Percentiles rank a stretch among this genome's conserved stretches.
Evolutionary conservation across 495 filamentous ascomycete species (phyloP).

Genomic region (Aspergillus steynii): DNA sequence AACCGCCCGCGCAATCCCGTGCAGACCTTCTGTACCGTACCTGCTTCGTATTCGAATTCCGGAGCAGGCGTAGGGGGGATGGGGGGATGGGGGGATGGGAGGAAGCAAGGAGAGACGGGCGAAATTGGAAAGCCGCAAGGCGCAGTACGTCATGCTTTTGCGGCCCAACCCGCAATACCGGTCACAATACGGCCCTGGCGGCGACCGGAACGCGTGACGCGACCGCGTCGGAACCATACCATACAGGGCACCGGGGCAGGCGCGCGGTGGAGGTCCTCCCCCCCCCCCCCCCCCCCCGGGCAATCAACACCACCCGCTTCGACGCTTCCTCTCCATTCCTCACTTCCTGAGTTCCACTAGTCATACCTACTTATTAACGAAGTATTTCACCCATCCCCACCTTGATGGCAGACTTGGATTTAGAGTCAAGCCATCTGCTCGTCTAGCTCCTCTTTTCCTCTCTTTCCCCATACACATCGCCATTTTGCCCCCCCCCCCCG

Average conservation of each 20-base stretch:
- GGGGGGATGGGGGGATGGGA: no score
- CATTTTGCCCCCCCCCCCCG: not conserved
- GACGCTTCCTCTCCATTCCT: conserved; percentile 28
- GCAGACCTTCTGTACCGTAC: no score
- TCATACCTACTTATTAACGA: conserved; percentile 22
- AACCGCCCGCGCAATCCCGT: no score
- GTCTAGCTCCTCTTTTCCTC: conserved; percentile 15
- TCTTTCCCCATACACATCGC: conserved; percentile 8
- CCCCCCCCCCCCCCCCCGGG: no score
- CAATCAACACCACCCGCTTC: not conserved
- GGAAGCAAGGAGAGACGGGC: no score
- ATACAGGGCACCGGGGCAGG: conserved; percentile 15
- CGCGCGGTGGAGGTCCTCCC: conserved; percentile 7
- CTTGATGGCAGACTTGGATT: conserved; percentile 22
- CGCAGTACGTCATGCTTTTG: not conserved
- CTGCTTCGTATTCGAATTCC: no score
- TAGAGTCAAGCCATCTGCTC: conserved; percentile 23
- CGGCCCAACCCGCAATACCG: no score
- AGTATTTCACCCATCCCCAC: conserved; percentile 22
- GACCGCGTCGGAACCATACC: conserved; percentile 33
- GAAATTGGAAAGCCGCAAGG: no score
- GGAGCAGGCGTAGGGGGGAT: no score
- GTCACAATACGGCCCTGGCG: not conserved
- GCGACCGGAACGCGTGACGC: conserved; percentile 31
- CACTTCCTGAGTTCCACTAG: conserved; percentile 18